Evolutionary conservation across 192 early-diverging fungal genomes (phyloP), one percentile per base, ranked within the genome.

Genomic region (Podila minutissima): DNA sequence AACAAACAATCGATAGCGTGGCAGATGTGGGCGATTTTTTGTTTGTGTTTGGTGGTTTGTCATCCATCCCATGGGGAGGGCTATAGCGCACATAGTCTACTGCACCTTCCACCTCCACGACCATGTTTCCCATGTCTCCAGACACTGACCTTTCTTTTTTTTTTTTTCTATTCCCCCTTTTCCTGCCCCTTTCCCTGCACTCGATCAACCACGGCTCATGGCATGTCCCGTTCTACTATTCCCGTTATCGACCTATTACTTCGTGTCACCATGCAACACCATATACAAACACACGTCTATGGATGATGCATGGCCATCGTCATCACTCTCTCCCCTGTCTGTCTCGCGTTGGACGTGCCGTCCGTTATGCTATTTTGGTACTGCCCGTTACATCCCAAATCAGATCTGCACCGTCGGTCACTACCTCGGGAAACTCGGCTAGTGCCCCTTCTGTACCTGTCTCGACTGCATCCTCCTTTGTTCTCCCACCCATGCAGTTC

Each of bases 401-500:
- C 11, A 46, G 41, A 46, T 46, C 41, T 13, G 15, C 15, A 17
- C 41, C 41, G 8, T 46, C 41, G 41, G 41, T 46, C 41, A 13
- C 41, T 15, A 4, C 41, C 35, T 37, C 35, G 9, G 35, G 35
- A 13, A 46, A 46, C 41, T 46, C 41, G 62, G 33, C 67, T 37
- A 59, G 38, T 48, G 67, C 55, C 24, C 55, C 67, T 13, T 55
- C 67, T 12, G 13, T 31, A 59, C 55, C 53, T 33, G 26, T 48
- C 26, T 57, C 57, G 19, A 35, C 53, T 38, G 57, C 57, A 31
- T 66, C 67, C 32, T 70, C 68, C 26, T 70, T 60, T 59, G 53
- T 70, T 29, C 38, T 70, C 20, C 68, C 68, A 32, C 60, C 68
- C n/a, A 62, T 50, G 31, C 38, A 62, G 10, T 37, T 70, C 20